Conservation (phyloP, 1,284 basidiomycete species). For the Papiliotrema flavescens region DNA sequence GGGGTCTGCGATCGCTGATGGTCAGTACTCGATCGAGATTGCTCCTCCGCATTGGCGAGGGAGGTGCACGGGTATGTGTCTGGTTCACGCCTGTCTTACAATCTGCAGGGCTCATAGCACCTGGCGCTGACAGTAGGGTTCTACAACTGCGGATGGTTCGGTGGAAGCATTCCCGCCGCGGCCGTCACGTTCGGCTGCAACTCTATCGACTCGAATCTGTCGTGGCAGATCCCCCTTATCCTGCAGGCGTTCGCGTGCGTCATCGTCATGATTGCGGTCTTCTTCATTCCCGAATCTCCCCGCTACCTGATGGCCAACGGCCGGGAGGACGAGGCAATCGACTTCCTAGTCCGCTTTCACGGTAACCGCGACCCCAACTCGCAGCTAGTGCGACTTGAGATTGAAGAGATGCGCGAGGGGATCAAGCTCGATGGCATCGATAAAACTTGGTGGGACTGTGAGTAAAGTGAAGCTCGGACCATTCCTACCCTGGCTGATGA, state of each 20-base stretch:
- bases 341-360: conserved; percentile 56
- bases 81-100: too few relatives aligned
- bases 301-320: conserved; percentile 83
- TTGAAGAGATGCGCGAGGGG: conserved; percentile 57
- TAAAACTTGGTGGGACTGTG: conserved; percentile 58
- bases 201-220: conserved; percentile 28
- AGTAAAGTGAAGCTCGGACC: background rate
- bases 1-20: conserved; percentile 50
- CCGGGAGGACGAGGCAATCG: conserved; percentile 72
- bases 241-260: conserved; percentile 30
- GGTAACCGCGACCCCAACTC: conserved; percentile 20
- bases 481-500: background rate
- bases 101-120: too few relatives aligned
- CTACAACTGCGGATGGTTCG: conserved; percentile 46
- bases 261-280: conserved; percentile 20
- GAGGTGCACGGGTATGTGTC: conserved; percentile 7
- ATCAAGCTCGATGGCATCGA: conserved; percentile 58
- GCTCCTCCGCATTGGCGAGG: conserved; percentile 64
- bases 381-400: conserved; percentile 51
- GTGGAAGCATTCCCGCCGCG: conserved; percentile 32
- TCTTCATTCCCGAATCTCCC: conserved; percentile 65
- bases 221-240: conserved; percentile 37
- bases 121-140: conserved; percentile 28
- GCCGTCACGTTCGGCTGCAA: conserved; percentile 38
- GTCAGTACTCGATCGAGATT: conserved; percentile 54